These are phyloP conservation scores for Actinidia polygama DNA, from an alignment of 179 eudicot species.

Conservation along the genomic window DNA sequence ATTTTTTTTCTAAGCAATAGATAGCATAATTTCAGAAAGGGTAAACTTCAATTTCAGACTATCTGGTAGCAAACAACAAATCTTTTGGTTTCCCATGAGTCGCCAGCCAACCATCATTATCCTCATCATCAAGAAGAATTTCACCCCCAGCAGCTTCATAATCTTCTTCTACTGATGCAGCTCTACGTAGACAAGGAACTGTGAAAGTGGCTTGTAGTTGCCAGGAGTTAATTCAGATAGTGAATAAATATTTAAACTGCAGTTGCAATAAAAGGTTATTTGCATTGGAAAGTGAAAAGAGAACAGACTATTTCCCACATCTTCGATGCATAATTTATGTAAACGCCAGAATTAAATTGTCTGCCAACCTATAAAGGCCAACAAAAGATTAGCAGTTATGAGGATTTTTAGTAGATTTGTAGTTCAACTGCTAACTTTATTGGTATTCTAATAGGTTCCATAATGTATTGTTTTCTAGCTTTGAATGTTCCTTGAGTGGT, in stretches of 20 bases:
- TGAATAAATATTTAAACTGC: not conserved
- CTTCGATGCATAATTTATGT: not conserved
- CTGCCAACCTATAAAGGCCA: not conserved
- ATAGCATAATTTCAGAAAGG: slow-evolving; percentile 20
- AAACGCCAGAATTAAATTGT: not conserved
- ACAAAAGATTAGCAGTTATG: not conserved
- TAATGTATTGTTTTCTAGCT: too few species aligned
- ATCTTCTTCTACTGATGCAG: slow-evolving; percentile 88
- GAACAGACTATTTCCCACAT: not conserved
- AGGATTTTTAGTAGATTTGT: not conserved
- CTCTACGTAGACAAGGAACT: slow-evolving; percentile 97
- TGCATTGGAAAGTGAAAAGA: not conserved
- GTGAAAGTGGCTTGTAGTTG: slow-evolving; percentile 25
- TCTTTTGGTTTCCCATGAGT: slow-evolving; percentile 98
- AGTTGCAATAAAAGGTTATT: not conserved
- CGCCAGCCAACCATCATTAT: slow-evolving; percentile 98
- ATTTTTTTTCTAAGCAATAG: slow-evolving; percentile 53
- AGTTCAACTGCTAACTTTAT: not conserved
- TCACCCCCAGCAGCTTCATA: slow-evolving; percentile 98
- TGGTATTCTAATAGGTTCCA: not conserved
- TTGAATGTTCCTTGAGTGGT: too few species aligned
- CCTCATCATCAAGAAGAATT: slow-evolving; percentile 87
- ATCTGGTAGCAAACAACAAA: slow-evolving; percentile 21
- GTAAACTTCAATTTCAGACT: not conserved
- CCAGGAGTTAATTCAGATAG: slow-evolving; percentile 6